Percentiles rank a stretch among this genome's conserved stretches.
phyloP scores from a whole-genome alignment of 78 protist species.

The Dictyostelium firmibasis region DNA sequence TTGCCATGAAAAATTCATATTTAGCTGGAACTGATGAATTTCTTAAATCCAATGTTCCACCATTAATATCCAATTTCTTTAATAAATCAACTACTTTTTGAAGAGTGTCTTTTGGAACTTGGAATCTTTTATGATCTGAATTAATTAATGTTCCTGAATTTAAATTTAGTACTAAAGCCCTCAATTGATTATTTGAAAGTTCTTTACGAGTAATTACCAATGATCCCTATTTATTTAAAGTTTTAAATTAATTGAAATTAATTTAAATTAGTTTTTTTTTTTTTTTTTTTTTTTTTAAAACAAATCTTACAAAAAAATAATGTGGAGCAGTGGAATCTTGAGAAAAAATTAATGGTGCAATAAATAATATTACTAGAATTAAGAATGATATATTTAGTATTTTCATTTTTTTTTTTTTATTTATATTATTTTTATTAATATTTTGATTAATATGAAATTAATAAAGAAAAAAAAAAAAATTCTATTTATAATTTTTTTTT shows the following conservation, averaged over 20 bases:
- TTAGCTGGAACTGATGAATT: background rate
- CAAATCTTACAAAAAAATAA: background rate
- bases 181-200: background rate
- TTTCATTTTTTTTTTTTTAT: background rate
- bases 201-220: background rate
- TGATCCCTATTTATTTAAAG: constrained; percentile 21
- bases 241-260: too few relatives aligned
- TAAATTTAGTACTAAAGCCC: background rate
- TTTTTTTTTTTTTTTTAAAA: background rate
- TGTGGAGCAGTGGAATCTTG: background rate
- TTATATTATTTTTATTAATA: background rate
- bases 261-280: too few relatives aligned
- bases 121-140: background rate
- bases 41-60: background rate
- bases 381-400: background rate
- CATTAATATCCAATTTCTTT: background rate
- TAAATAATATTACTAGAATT: background rate
- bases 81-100: background rate
- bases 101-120: background rate
- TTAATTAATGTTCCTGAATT: constrained; percentile 19
- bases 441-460: background rate
- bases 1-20: constrained; percentile 3
- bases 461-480: background rate
- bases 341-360: background rate
- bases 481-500: background rate